phyloP scores from a whole-genome alignment of 2,329 filamentous ascomycete species.

The Claviceps quebecensis region DNA sequence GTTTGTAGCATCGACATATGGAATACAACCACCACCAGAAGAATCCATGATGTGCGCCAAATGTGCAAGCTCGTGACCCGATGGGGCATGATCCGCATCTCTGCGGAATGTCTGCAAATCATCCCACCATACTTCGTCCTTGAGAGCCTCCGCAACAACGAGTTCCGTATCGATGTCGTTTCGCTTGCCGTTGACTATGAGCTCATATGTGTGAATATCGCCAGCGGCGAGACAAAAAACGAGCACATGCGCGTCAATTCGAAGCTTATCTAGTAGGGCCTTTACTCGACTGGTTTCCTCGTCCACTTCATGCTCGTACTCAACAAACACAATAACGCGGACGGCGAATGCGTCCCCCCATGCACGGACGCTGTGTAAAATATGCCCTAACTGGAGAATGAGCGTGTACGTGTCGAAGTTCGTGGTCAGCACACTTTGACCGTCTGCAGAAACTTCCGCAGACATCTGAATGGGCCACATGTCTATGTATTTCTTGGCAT shows the following conservation, averaged over 20 bases:
- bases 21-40: slow-evolving; percentile 29
- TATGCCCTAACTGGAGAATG: slow-evolving; percentile 78
- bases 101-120: slow-evolving; percentile 48
- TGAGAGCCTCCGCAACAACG: slow-evolving; percentile 51
- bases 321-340: slow-evolving; percentile 75
- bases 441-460: slow-evolving; percentile 58
- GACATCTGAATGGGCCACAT: slow-evolving; percentile 93
- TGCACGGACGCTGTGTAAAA: slow-evolving; percentile 64
- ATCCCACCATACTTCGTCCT: slow-evolving; percentile 71
- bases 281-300: slow-evolving; percentile 63
- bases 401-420: slow-evolving; percentile 84
- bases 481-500: slow-evolving; percentile 67
- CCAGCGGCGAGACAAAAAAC: slow-evolving; percentile 76
- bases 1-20: slow-evolving; percentile 19
- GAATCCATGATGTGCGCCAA: slow-evolving; percentile 30
- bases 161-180: slow-evolving; percentile 40
- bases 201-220: slow-evolving; percentile 56
- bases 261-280: slow-evolving; percentile 62
- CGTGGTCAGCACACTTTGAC: slow-evolving; percentile 58
- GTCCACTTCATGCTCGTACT: slow-evolving; percentile 72
- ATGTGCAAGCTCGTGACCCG: slow-evolving; percentile 29
- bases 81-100: slow-evolving; percentile 21
- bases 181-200: slow-evolving; percentile 58
- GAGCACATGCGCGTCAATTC: slow-evolving; percentile 65
- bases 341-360: slow-evolving; percentile 64